Evolutionary conservation across 2,329 filamentous ascomycete species (phyloP).

Genomic region (Graphiopsis chlorocephala): DNA sequence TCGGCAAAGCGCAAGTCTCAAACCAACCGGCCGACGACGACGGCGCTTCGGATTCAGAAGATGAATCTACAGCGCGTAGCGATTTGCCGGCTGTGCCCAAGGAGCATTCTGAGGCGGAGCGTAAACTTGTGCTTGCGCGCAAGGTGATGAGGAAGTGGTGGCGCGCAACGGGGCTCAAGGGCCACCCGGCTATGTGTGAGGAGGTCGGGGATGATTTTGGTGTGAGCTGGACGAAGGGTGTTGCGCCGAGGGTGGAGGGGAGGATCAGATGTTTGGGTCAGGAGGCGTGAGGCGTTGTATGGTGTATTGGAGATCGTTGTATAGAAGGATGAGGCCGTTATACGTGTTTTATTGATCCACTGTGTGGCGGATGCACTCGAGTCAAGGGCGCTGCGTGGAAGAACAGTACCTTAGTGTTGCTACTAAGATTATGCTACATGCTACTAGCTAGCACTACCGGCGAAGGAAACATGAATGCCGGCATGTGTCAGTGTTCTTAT

Average conservation of each 20-base stretch:
- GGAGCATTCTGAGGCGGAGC: slow-evolving; percentile 37
- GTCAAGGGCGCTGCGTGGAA: too few relatives aligned
- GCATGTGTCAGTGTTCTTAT: too few relatives aligned
- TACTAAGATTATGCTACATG: too few relatives aligned
- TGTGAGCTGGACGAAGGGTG: slow-evolving; percentile 74
- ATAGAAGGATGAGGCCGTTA: background rate
- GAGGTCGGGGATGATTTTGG: slow-evolving; percentile 58
- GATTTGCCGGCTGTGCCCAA: slow-evolving; percentile 48
- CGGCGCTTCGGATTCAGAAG: slow-evolving; percentile 34
- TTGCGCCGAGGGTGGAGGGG: slow-evolving; percentile 74
- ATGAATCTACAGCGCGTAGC: slow-evolving; percentile 36
- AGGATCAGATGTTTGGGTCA: slow-evolving; percentile 52
- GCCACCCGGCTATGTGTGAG: slow-evolving; percentile 48
- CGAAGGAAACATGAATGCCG: too few relatives aligned
- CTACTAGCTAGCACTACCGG: too few relatives aligned
- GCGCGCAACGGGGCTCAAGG: slow-evolving; percentile 61
- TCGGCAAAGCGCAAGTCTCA: slow-evolving; percentile 20
- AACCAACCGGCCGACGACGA: slow-evolving; percentile 1
- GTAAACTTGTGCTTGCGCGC: slow-evolving; percentile 63
- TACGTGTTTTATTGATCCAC: too few relatives aligned
- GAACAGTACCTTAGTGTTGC: too few relatives aligned
- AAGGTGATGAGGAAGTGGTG: slow-evolving; percentile 73
- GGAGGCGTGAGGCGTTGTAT: background rate
- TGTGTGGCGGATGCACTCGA: too few relatives aligned
- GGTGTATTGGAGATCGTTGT: background rate